Evolutionary conservation across 2,329 filamentous ascomycete genomes (phyloP), one percentile per base, ranked within the genome.

Genomic region (Neonectria sp.): DNA sequence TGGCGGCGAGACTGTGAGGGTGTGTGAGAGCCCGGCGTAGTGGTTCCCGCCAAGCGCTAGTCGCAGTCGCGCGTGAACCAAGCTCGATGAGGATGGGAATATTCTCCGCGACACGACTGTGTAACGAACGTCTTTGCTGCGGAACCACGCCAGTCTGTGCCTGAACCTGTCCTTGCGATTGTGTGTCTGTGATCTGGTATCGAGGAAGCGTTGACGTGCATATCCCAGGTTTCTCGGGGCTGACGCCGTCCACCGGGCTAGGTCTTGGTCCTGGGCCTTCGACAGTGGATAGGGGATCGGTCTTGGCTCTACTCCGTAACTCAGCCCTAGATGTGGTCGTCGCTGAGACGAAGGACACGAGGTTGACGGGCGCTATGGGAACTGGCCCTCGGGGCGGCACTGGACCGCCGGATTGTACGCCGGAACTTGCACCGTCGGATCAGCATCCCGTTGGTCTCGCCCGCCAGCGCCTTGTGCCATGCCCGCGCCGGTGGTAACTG

Each of bases 21-120:
- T 76, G 74, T 76, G 73, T 63, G 65, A 67, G 74, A 76, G 75
- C 73, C 75, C 74, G 70, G 69, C 68, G 66, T 70, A 62, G 71
- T 78, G 77, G 76, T 78, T 77, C 77, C 68, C 71, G 73, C 60
- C 63, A 73, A 62, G 69, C 76, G 70, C 76, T 78, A 78, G 75
- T 77, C 57, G 67, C 60, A 69, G 71, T 78, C 55, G 71, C 73
- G 76, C 72, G 74, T 68, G 76, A 78, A 73, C 73, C 71, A 74
- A 69, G 74, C 71, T 77, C 66, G 68, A 71, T 70, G 71, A 74
- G 70, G 71, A 71, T 75, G 70, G 71, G 66, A 73, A 74, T 76
- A 77, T 76, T 77, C 73, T 77, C 75, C 75, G 75, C 72, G 70
- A 70, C 68, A 74, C 70, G 67, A 68, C 57, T 74, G 74, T 76